Conservation (phyloP, 495 filamentous ascomycete genomes). For the Xanthoparmelia taractica region DNA sequence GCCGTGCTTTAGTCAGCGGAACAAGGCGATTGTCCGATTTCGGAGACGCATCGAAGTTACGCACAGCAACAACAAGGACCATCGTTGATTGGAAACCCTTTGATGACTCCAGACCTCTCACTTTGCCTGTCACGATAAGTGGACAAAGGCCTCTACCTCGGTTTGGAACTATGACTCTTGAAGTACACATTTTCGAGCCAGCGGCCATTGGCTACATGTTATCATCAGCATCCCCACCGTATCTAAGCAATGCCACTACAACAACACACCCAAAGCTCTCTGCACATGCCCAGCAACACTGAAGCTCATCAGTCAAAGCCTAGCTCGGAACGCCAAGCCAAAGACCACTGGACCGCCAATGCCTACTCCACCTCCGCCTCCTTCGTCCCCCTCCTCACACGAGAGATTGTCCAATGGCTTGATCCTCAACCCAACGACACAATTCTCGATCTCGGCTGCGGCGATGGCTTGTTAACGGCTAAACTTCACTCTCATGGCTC, state of each 20-base stretch:
- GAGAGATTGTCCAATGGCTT: slow-evolving; percentile 57
- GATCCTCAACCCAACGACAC: slow-evolving; percentile 49
- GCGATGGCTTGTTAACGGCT: slow-evolving; percentile 60
- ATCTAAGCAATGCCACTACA: background rate
- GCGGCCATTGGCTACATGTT: too few species aligned
- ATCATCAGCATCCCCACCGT: background rate
- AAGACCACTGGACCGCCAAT: slow-evolving; percentile 53
- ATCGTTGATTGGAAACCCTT: background rate
- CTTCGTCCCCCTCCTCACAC: slow-evolving; percentile 65
- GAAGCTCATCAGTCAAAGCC: background rate
- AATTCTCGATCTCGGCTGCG: slow-evolving; percentile 69
- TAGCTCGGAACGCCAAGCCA: too few species aligned
- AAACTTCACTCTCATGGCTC: slow-evolving; percentile 42
- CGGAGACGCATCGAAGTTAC: background rate
- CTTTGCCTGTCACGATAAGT: background rate
- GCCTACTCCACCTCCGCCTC: slow-evolving; percentile 57
- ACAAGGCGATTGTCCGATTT: background rate
- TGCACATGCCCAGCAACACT: background rate
- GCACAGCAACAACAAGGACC: background rate
- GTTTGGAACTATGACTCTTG: too few species aligned
- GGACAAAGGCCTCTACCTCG: too few species aligned
- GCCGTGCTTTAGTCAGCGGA: too few species aligned
- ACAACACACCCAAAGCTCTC: background rate
- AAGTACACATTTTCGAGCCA: too few species aligned
- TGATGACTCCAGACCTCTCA: background rate